phyloP scores from a whole-genome alignment of 768 basidiomycete genomes.

The Mycena vulgaris region DNA sequence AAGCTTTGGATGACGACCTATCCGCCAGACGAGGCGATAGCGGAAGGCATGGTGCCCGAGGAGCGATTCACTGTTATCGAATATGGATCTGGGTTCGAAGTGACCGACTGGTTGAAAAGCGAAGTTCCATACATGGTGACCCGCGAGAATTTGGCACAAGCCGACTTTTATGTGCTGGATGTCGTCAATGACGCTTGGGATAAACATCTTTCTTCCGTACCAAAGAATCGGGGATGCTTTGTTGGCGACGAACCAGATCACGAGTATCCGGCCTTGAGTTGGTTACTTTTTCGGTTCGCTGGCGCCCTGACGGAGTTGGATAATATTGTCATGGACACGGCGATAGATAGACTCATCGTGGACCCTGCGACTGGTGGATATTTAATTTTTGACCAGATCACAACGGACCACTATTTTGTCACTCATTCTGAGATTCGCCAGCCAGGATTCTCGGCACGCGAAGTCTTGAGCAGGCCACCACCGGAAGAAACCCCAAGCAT shows the following conservation, averaged over 20 bases:
- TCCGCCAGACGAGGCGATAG: conserved; percentile 1
- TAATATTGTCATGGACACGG: not conserved
- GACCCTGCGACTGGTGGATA: no score
- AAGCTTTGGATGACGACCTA: conserved; percentile 23
- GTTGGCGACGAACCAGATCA: not conserved
- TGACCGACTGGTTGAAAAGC: conserved; percentile 23
- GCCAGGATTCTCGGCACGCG: no score
- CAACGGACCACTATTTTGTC: no score
- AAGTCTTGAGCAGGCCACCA: no score
- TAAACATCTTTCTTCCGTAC: not conserved
- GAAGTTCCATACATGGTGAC: conserved; percentile 25
- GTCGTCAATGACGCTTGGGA: conserved; percentile 23
- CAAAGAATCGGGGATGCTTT: not conserved
- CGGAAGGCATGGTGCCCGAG: not conserved
- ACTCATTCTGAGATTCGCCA: no score
- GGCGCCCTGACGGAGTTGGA: conserved; percentile 10
- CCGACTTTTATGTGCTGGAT: conserved; percentile 3
- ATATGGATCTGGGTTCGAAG: conserved; percentile 14
- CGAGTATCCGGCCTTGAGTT: conserved; percentile 27
- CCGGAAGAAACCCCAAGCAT: no score
- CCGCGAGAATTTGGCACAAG: not conserved
- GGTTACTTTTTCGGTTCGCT: conserved; percentile 15
- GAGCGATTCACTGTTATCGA: conserved; percentile 15
- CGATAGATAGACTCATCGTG: not conserved
- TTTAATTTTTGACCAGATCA: no score